Evolutionary conservation across 495 filamentous ascomycete species (phyloP), one percentile per base, ranked within the genome.

Genomic region (Elasticomyces elasticus): DNA sequence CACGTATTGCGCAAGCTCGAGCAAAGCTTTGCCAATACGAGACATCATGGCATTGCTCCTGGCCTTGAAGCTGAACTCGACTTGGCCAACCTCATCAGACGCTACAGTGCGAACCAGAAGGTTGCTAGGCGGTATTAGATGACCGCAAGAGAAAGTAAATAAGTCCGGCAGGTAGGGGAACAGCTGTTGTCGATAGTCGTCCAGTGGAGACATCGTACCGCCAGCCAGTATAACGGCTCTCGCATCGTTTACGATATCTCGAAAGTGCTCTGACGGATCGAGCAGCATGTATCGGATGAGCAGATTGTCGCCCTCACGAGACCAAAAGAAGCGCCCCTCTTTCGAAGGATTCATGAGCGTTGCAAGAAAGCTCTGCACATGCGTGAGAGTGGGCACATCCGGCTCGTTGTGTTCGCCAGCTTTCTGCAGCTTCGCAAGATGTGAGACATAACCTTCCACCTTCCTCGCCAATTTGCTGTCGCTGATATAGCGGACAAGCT

Each of bases 181-280:
- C 15, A 98, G 76, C 61, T 94, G 84, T 5, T 81, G 76, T 46
- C 75, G 78, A 66, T 94, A 97, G 66, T 96, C 92, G 23, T 81
- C 77, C 76, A 98, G 92, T 76, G 94, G 92, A 33, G 90, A 94
- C 94, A 98, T 98, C 9, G 92, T 98, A 2, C 92, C 92, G 49
- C 92, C 92, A 12, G 89, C 94, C 15, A 98, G 71, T 44, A 98
- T 86, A 2, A 97, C 87, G 2, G 92, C 86, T 46, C 88, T 75
- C 7, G 91, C 89, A 60, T 89, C 82, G 43, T 87, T 81, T 0
- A 92, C 88, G 62, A 97, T 84, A 35, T 87, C 84, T 19, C 82
- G 83, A 68, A 98, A 98, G 60, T 94, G 86, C 64, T 89, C 79
- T 1, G 89, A 89, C 19, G 92, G 94, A 54, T 95, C 90, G n/a